Percentiles rank a stretch among this genome's conserved stretches.
phyloP scores from a whole-genome alignment of 257 asterid genomes.

The Dorcoceras hygrometricum region DNA sequence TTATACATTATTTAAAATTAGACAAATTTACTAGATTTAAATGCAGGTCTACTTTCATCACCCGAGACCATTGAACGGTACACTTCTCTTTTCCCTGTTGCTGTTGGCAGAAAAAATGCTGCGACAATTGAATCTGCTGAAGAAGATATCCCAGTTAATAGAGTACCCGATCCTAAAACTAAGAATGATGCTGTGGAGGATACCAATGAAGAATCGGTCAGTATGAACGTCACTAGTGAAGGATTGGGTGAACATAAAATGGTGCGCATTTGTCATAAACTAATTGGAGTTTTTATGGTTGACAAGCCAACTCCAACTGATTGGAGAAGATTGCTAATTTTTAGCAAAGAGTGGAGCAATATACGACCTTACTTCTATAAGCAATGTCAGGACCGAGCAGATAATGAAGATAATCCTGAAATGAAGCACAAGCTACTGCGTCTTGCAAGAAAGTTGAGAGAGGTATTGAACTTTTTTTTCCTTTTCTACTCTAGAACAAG shows the following conservation, averaged over 20 bases:
- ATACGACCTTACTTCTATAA: constrained; percentile 77
- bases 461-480: constrained; percentile 39
- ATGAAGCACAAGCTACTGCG: constrained; percentile 72
- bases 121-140: constrained; percentile 32
- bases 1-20: background rate
- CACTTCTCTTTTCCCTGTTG: constrained; percentile 28
- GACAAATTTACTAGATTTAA: constrained; percentile 3
- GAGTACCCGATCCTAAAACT: constrained; percentile 28
- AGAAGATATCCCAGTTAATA: constrained; percentile 28
- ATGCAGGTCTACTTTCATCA: constrained; percentile 37
- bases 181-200: constrained; percentile 19
- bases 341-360: constrained; percentile 78
- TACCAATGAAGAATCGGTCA: constrained; percentile 26
- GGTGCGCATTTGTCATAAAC: constrained; percentile 70
- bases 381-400: constrained; percentile 71
- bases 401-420: constrained; percentile 66
- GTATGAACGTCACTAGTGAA: constrained; percentile 33
- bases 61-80: constrained; percentile 25
- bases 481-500: constrained; percentile 14
- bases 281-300: constrained; percentile 78
- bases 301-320: constrained; percentile 87
- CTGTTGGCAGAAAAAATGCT: constrained; percentile 42
- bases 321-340: constrained; percentile 80
- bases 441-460: constrained; percentile 85
- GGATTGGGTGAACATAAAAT: constrained; percentile 50